Base-by-base conservation (phyloP, 352 stramenopile genomes). In the Globisporangium nunn region DNA sequence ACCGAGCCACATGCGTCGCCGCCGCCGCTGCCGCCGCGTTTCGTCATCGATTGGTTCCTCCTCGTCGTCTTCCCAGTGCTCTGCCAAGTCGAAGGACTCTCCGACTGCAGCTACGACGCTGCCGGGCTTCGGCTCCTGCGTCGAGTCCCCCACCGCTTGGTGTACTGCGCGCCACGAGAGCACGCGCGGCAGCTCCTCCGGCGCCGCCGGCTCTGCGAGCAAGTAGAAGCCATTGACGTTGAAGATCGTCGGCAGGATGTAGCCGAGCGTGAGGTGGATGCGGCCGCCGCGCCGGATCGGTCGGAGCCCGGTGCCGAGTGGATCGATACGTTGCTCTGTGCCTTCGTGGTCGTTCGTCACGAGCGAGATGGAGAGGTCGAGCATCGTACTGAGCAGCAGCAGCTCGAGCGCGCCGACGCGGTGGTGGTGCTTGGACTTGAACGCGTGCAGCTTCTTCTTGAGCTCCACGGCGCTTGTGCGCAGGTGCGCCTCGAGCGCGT, bases 331-430 rank as follows among this genome's bases (percentile, higher is more conserved):
- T 29, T 88, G 76, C 31, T 87, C 63, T 0, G 79, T 84, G 7
- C 77, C 79, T 29, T 85, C 62, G 56, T 93, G 81, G 64, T 94
- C 84, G 58, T 94, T 92, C 6, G 82, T 90, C 54, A 94, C 68
- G 31, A 94, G 64, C 17, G 68, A 65, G 55, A 94, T 88, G 0
- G 68, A 77, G 14, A 92, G 58, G 61, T 94, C 72, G 6, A 94
- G 58, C 75, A 92, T 91, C 6, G 81, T 87, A 4, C 69, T 78
- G 10, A 94, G 73, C 56, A 88, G 44, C 29, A 83, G 67, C 12
- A 94, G 78, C 58, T 90, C 80, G 11, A 92, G 30, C 0, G 80
- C 63, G 6, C 84, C 84, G 2, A 91, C 68, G 17, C 84, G 80
- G 1, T 75, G 48, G n/a, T 82, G 68, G 35, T 70, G 56, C 54